Percentiles rank a stretch among this genome's conserved stretches.
phyloP scores from a whole-genome alignment of 768 basidiomycete genomes.

The Sporobolomyces pararoseus region DNA sequence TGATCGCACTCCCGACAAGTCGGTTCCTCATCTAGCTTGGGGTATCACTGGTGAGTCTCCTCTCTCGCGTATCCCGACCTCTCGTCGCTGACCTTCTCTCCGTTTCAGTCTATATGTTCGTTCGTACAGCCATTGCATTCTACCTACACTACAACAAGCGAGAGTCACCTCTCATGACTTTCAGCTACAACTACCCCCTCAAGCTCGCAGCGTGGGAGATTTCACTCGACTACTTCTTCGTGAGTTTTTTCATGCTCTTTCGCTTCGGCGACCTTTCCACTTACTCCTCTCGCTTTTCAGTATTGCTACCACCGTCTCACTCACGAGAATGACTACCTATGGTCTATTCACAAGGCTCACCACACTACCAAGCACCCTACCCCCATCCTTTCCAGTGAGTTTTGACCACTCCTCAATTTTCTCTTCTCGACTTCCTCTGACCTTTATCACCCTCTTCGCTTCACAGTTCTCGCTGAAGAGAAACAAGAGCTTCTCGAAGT shows the following conservation, averaged over 20 bases:
- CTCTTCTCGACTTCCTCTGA: neutral
- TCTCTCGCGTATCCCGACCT: neutral
- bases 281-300: neutral
- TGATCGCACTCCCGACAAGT: constrained; percentile 35
- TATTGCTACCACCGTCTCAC: constrained; percentile 31
- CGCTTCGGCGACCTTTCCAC: neutral
- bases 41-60: constrained; percentile 17
- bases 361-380: constrained; percentile 31
- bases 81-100: neutral
- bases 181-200: constrained; percentile 16
- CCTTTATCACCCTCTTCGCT: neutral
- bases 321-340: constrained; percentile 30
- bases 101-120: constrained; percentile 26
- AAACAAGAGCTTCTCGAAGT: constrained; percentile 23
- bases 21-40: constrained; percentile 24
- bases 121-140: constrained; percentile 19
- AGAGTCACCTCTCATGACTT: neutral
- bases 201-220: constrained; percentile 23
- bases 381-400: constrained; percentile 20
- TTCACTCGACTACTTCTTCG: constrained; percentile 34
- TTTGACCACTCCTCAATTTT: neutral
- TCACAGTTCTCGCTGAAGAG: constrained; percentile 29
- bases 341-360: constrained; percentile 31
- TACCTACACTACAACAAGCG: constrained; percentile 20
- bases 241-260: neutral